These are phyloP conservation scores for Rostrohypoxylon terebratum DNA, from an alignment of 495 filamentous ascomycete species.

Conservation along the genomic window DNA sequence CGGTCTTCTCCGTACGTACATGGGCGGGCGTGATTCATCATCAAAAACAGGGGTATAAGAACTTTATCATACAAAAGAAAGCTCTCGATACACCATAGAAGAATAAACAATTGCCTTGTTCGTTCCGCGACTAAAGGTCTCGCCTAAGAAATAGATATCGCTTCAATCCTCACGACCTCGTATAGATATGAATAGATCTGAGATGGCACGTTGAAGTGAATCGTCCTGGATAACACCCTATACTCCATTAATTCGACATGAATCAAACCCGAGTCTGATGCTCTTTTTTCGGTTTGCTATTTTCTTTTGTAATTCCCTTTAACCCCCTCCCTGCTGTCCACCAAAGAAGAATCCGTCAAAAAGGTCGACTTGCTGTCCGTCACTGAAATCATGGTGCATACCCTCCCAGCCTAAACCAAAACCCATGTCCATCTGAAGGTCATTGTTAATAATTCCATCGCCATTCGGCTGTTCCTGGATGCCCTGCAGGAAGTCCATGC, in stretches of 20 bases:
- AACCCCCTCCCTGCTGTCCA: conserved; percentile 55
- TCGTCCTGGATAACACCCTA: conserved; percentile 24
- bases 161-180: conserved; percentile 37
- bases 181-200: conserved; percentile 19
- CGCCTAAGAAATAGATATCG: conserved; percentile 14
- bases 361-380: conserved; percentile 82
- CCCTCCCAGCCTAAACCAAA: conserved; percentile 79
- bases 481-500: conserved; percentile 60
- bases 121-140: conserved; percentile 8
- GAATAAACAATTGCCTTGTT: conserved; percentile 3
- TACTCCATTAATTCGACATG: conserved; percentile 19
- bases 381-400: conserved; percentile 81
- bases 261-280: not conserved
- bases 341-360: conserved; percentile 97
- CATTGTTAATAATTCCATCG: conserved; percentile 47
- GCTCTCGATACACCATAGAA: not conserved
- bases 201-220: conserved; percentile 19
- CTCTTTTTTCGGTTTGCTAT: not conserved
- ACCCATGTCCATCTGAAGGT: conserved; percentile 71
- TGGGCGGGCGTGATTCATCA: conserved; percentile 11
- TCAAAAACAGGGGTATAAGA: conserved; percentile 35
- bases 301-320: conserved; percentile 3
- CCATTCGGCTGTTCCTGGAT: conserved; percentile 50
- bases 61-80: conserved; percentile 31
- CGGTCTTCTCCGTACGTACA: conserved; percentile 25